Conservation (phyloP, 495 filamentous ascomycete species). For the Podospora didyma region DNA sequence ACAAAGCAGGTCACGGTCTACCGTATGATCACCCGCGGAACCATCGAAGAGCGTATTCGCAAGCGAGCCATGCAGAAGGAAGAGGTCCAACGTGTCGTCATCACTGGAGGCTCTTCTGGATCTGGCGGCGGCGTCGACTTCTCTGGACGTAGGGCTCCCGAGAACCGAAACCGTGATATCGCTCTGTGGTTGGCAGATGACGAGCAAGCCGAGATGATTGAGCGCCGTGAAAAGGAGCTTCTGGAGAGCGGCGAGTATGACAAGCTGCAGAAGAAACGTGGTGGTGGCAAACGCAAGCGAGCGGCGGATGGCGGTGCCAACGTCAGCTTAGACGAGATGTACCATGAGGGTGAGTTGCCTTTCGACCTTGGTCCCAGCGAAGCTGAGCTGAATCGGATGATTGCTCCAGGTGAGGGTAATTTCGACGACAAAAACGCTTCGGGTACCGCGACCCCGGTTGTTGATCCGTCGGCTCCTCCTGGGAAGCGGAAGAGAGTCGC, state of each 20-base stretch:
- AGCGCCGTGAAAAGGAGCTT: conserved; percentile 81
- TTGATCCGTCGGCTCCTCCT: conserved; percentile 46
- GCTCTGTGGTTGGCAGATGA: conserved; percentile 96
- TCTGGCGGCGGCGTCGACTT: conserved; percentile 72
- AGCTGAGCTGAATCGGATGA: neutral
- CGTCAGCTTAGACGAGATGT: conserved; percentile 91
- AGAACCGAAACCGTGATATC: conserved; percentile 93
- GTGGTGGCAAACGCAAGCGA: conserved; percentile 43
- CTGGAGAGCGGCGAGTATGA: conserved; percentile 56
- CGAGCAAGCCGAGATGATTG: conserved; percentile 86
- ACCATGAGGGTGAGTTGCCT: conserved; percentile 81
- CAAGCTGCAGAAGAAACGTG: conserved; percentile 66
- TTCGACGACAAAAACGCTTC: conserved; percentile 88
- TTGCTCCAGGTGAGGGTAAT: conserved; percentile 73
- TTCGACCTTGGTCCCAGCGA: neutral
- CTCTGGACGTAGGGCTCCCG: conserved; percentile 74
- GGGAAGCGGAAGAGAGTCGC: conserved; percentile 45
- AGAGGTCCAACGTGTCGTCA: conserved; percentile 97
- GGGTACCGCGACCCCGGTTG: conserved; percentile 77
- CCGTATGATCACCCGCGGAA: conserved; percentile 92
- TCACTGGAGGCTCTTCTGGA: conserved; percentile 69
- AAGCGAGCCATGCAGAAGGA: conserved; percentile 98
- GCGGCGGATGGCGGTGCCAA: conserved; percentile 36
- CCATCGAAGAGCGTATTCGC: conserved; percentile 97
- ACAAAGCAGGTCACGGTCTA: conserved; percentile 96